A percentile compares a stretch with the other conserved stretches of the same genome.
phyloP scores from a whole-genome alignment of 1,139 yeast species.

The Sugiyamaella grinbergsii region DNA sequence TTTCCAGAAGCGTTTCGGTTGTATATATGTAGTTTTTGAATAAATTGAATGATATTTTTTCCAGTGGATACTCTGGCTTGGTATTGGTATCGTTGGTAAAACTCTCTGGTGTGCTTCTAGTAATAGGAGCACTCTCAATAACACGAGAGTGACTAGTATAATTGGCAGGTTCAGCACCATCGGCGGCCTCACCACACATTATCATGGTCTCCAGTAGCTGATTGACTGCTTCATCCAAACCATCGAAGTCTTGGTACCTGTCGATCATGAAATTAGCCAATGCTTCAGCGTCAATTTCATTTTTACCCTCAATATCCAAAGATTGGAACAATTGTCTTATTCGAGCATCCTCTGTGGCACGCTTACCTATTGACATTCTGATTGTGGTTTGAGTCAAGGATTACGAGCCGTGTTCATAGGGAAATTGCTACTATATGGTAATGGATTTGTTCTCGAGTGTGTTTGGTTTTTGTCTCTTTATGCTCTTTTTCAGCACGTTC shows the following conservation, averaged over 20 bases:
- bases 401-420: not conserved
- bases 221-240: slow-evolving; percentile 61
- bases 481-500: too few species aligned
- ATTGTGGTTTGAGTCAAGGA: not conserved
- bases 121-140: not conserved
- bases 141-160: not conserved
- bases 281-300: slow-evolving; percentile 26
- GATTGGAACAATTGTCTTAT: slow-evolving; percentile 28
- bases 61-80: not conserved
- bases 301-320: slow-evolving; percentile 27
- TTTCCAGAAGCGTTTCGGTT: slow-evolving; percentile 69
- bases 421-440: too few species aligned
- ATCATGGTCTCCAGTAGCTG: slow-evolving; percentile 60
- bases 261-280: slow-evolving; percentile 26
- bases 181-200: slow-evolving; percentile 34
- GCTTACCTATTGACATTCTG: slow-evolving; percentile 9
- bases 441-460: too few species aligned
- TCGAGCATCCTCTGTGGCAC: slow-evolving; percentile 19
- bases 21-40: slow-evolving; percentile 60
- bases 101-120: too few species aligned
- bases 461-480: too few species aligned
- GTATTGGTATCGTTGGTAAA: too few species aligned
- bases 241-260: slow-evolving; percentile 53
- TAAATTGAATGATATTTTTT: slow-evolving; percentile 58
- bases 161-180: not conserved